Evolutionary conservation across 768 basidiomycete species (phyloP).

Genomic region (Chiua virens): DNA sequence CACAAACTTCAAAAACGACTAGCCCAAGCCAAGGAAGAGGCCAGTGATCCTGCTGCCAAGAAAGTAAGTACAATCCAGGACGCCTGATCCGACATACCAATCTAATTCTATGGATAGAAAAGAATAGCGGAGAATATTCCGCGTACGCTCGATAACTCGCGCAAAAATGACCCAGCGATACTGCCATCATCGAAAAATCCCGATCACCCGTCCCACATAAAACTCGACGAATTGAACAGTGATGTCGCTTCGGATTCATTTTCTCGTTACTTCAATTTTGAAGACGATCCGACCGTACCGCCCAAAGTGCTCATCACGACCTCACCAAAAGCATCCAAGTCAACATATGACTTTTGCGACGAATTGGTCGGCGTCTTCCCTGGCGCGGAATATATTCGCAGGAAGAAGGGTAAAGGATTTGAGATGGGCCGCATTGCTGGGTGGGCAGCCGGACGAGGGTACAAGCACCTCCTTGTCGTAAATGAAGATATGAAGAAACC

Average conservation of each 20-base stretch:
- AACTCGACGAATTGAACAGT: slow-evolving; percentile 58
- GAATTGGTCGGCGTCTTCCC: slow-evolving; percentile 89
- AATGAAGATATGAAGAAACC: slow-evolving; percentile 96
- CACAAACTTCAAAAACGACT: slow-evolving; percentile 80
- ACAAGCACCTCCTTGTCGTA: slow-evolving; percentile 86
- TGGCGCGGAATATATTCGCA: slow-evolving; percentile 83
- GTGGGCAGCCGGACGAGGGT: slow-evolving; percentile 90
- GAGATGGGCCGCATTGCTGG: slow-evolving; percentile 88
- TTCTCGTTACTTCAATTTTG: slow-evolving; percentile 69
- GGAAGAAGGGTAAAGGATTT: slow-evolving; percentile 88
- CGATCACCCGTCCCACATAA: slow-evolving; percentile 34
- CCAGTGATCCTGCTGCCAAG: slow-evolving; percentile 72
- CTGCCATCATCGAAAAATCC: slow-evolving; percentile 34
- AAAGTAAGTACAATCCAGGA: slow-evolving; percentile 50
- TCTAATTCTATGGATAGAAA: slow-evolving; percentile 56
- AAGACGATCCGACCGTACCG: slow-evolving; percentile 67
- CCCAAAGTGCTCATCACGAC: slow-evolving; percentile 92
- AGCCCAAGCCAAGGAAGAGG: slow-evolving; percentile 74
- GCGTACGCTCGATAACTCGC: slow-evolving; percentile 88
- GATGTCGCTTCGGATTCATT: slow-evolving; percentile 78
- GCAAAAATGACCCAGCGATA: slow-evolving; percentile 68
- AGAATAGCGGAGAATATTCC: slow-evolving; percentile 84
- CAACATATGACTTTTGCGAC: slow-evolving; percentile 90
- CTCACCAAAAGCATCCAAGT: slow-evolving; percentile 81
- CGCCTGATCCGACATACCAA: neutral